Evolutionary conservation across 306 rosid genomes (phyloP).

Genomic region (Gillenia trifoliata): DNA sequence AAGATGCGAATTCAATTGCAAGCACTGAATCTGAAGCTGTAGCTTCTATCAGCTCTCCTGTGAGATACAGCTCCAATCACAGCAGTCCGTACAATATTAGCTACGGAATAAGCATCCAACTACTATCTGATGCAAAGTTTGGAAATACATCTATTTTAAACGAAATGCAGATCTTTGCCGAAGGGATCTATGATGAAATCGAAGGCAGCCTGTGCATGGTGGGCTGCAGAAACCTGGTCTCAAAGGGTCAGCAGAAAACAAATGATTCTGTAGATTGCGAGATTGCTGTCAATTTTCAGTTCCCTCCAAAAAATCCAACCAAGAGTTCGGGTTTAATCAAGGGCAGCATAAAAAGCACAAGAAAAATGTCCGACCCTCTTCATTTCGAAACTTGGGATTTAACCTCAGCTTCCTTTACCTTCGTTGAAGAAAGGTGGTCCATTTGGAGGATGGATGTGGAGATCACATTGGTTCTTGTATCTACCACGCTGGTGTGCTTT

Average conservation of each 20-base stretch:
- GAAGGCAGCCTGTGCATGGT: slow-evolving; percentile 66
- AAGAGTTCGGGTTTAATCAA: slow-evolving; percentile 8
- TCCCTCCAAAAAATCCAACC: slow-evolving; percentile 27
- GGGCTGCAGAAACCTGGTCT: slow-evolving; percentile 43
- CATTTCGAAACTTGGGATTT: slow-evolving; percentile 36
- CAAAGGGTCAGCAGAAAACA: not conserved
- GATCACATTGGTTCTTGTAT: slow-evolving; percentile 45
- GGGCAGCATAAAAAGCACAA: slow-evolving; percentile 51
- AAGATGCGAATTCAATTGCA: not conserved
- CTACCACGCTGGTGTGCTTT: slow-evolving; percentile 53
- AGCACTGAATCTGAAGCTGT: not conserved
- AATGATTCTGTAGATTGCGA: slow-evolving; percentile 42
- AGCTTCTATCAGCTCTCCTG: not conserved
- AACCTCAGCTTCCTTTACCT: slow-evolving; percentile 18
- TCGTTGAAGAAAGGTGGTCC: not conserved
- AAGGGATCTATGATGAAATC: slow-evolving; percentile 53
- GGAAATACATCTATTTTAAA: not conserved
- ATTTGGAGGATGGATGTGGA: slow-evolving; percentile 56
- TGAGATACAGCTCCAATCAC: not conserved
- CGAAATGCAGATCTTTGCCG: slow-evolving; percentile 34
- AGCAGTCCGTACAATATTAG: slow-evolving; percentile 17
- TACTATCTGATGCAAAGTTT: not conserved
- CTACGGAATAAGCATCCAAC: slow-evolving; percentile 4
- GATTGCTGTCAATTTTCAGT: slow-evolving; percentile 43
- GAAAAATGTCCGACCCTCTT: slow-evolving; percentile 39